Base-by-base conservation (phyloP, 345 rosid species). In the Dovyalis caffra region DNA sequence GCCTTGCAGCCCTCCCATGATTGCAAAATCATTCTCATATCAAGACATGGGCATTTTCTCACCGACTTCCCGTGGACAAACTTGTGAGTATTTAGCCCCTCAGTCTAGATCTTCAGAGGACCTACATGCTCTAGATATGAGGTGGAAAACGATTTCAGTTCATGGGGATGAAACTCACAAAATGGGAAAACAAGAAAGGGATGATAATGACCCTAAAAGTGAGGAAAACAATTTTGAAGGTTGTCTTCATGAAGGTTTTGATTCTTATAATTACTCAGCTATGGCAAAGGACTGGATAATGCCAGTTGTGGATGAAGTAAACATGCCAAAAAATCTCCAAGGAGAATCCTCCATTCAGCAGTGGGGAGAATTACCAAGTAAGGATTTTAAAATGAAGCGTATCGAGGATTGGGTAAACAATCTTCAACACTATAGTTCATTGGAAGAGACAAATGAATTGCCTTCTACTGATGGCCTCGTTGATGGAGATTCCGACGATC, bases 401-500 rank as follows among this genome's bases (percentile, higher is more conserved):
- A 90, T 91, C 15, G 86, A 90, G 83, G 92, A 91, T 29, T 95
- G 99, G 99, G 91, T 95, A 68, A 86, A 69, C 64, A 92, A 89
- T 81, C 92, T 93, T 78, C 91, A 93, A 70, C 90, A 87, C 66
- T 90, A 85, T 74, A 70, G 74, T 74, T 79, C 91, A 26, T 56
- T 77, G 53, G 95, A 86, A 68, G 98, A 88, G 77, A 77, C 75
- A n/a, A 69, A 58, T 49, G 91, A 86, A 80, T 57, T 83, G 58
- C 70, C 75, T 61, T 79, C 71, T 35, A 75, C 83, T 18, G 70
- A 71, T 38, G 82, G 81, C 61, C 77, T 75, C 70, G 57, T 78
- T 21, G 83, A 85, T 78, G 62, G 64, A n/a, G 90, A 80, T 66
- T 74, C 83, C 20, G 61, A 71, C 72, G 83, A 73, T 71, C 63